phyloP scores from a whole-genome alignment of 1,284 basidiomycete genomes.

The Fomitopsis palustris region DNA sequence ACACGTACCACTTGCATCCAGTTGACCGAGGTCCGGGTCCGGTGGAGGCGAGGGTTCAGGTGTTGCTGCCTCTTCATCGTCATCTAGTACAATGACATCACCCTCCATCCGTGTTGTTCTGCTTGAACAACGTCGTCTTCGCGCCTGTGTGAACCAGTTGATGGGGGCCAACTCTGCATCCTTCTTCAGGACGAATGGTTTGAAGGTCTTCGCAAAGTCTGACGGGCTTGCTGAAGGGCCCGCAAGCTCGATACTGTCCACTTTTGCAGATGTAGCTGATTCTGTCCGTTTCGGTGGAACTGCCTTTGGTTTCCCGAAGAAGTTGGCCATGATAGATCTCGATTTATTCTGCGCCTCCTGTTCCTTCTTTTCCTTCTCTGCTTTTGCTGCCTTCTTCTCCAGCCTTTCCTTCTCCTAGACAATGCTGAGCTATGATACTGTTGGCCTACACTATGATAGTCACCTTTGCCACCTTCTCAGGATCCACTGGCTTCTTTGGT shows the following conservation, averaged over 20 bases:
- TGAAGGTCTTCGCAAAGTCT: constrained; percentile 75
- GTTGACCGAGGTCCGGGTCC: constrained; percentile 19
- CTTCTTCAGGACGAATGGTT: constrained; percentile 73
- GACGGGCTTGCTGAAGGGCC: constrained; percentile 41
- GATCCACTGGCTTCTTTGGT: constrained; percentile 49
- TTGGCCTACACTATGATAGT: not conserved
- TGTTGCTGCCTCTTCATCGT: constrained; percentile 32
- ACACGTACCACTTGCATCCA: constrained; percentile 37
- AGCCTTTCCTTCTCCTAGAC: constrained; percentile 60
- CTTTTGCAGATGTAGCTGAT: constrained; percentile 29
- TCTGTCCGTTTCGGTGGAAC: constrained; percentile 16
- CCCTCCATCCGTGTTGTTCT: constrained; percentile 28
- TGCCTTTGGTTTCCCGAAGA: constrained; percentile 62
- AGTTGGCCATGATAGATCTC: constrained; percentile 69
- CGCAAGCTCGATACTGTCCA: constrained; percentile 28
- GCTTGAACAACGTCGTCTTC: constrained; percentile 16
- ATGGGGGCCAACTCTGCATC: constrained; percentile 65
- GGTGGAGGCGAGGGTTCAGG: constrained; percentile 19
- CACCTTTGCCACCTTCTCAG: constrained; percentile 64
- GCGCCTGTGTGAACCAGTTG: constrained; percentile 57
- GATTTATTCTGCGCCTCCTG: constrained; percentile 68
- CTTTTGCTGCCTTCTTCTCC: constrained; percentile 62
- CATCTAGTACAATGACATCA: constrained; percentile 55
- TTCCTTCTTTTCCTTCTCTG: constrained; percentile 65
- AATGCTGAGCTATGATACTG: not conserved